Conservation (phyloP, 2,329 filamentous ascomycete species). For the Aspergillus candidus region DNA sequence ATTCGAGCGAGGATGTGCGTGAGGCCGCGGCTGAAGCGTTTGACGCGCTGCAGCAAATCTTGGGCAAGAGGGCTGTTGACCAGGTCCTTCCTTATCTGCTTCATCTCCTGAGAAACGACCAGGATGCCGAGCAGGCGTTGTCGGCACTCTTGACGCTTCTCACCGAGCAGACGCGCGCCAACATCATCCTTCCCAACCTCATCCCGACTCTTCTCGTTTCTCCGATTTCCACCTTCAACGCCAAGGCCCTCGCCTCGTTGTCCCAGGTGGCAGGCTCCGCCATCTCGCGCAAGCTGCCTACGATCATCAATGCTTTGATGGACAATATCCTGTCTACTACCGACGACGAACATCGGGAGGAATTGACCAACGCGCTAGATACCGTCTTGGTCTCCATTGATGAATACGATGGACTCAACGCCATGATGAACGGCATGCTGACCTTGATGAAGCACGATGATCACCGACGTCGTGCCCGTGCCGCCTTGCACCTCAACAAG, state of each 20-base stretch:
- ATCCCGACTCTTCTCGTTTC: slow-evolving; percentile 86
- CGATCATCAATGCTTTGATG: slow-evolving; percentile 88
- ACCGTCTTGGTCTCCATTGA: slow-evolving; percentile 88
- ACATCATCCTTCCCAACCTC: slow-evolving; percentile 92
- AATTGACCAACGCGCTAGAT: slow-evolving; percentile 77
- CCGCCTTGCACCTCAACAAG: slow-evolving; percentile 70
- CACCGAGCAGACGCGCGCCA: slow-evolving; percentile 87
- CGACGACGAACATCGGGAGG: slow-evolving; percentile 65
- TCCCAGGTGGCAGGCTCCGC: slow-evolving; percentile 84
- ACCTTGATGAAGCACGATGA: slow-evolving; percentile 87
- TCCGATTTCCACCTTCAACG: slow-evolving; percentile 91
- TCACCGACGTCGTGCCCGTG: slow-evolving; percentile 71
- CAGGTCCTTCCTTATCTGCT: slow-evolving; percentile 91
- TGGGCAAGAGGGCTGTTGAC: slow-evolving; percentile 91
- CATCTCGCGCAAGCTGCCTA: slow-evolving; percentile 84
- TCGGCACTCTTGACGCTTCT: slow-evolving; percentile 88
- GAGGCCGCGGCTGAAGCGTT: slow-evolving; percentile 97
- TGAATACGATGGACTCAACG: slow-evolving; percentile 92
- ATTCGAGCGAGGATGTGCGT: slow-evolving; percentile 80
- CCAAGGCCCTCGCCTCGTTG: slow-evolving; percentile 84
- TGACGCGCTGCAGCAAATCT: slow-evolving; percentile 84
- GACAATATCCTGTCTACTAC: slow-evolving; percentile 73
- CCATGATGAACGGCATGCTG: slow-evolving; percentile 88
- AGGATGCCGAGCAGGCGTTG: slow-evolving; percentile 84
- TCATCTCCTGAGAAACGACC: slow-evolving; percentile 77